Base-by-base conservation (phyloP, 2,329 filamentous ascomycete genomes). In the Arthrobotrys pseudoclavata region DNA sequence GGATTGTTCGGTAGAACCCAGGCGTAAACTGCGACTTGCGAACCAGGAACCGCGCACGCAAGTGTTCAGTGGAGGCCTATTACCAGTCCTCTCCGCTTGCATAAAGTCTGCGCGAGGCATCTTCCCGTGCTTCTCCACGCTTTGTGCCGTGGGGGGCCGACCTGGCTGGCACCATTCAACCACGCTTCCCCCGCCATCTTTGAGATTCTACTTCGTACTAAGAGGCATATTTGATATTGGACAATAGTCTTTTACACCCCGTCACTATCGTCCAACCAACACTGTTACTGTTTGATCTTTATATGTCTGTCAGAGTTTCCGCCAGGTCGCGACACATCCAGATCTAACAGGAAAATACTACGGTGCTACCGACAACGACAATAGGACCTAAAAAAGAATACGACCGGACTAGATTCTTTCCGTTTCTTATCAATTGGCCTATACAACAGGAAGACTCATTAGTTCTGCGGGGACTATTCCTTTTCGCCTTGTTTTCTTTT, bases 101-200 rank as follows among this genome's bases (percentile, higher is more conserved):
- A 71, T 70, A 71, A 70, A 57, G 26, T 60, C 45, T 45, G 66
- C 74, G 52, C 68, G 66, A 69, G 40, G 48, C 47, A 57, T 47
- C 34, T 52, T 61, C 53, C 66, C 50, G 64, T 67, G 47, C 66
- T 61, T 71, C 61, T 69, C 67, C 60, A 63, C 67, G 62, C 61
- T 62, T 61, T 67, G 24, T 77, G 67, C 53, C 67, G 74, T 77
- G 74, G 74, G n/a, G 72, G 72, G 72, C 47, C 52, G 69, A 20
- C 55, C 63, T 55, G 64, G 50, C 55, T 77, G 61, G 63, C 70
- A 71, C 67, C 67, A 64, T 45, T 71, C 60, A 77, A 67, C 74
- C 74, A 77, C 74, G 74, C 42, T 68, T 77, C 67, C 67, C 42
- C 67, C 67, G 72, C 72, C 72, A 70, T 76, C 57, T 57, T 60